Evolutionary conservation across 306 rosid genomes (phyloP).

Genomic region (Inga laurina): DNA sequence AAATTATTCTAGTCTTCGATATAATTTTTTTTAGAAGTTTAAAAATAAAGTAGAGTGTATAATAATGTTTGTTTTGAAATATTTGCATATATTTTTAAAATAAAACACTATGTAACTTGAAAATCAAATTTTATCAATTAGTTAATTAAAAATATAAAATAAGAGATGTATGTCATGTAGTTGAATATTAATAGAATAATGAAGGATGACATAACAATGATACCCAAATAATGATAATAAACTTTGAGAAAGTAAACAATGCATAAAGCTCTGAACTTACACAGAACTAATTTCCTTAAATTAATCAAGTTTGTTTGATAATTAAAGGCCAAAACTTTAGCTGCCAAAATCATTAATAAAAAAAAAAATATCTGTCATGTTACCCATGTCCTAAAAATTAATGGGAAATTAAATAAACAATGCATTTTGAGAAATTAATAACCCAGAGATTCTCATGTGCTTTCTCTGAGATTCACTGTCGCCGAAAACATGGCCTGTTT

Average conservation of each 20-base stretch:
- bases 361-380: conserved; percentile 35
- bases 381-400: conserved; percentile 35
- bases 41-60: neutral
- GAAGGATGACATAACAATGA: conserved; percentile 47
- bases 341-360: conserved; percentile 26
- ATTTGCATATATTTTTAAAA: neutral
- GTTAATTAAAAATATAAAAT: neutral
- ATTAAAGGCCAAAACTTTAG: conserved; percentile 37
- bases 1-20: neutral
- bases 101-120: neutral
- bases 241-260: conserved; percentile 4
- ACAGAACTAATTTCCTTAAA: conserved; percentile 26
- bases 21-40: neutral
- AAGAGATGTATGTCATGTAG: neutral
- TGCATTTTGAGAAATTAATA: conserved; percentile 18
- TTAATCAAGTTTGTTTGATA: conserved; percentile 27
- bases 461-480: conserved; percentile 47
- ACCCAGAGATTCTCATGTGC: conserved; percentile 40
- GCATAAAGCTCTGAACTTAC: conserved; percentile 18
- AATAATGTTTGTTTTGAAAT: neutral
- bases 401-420: conserved; percentile 25
- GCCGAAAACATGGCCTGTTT: conserved; percentile 37
- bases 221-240: conserved; percentile 40
- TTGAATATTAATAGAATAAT: conserved; percentile 26
- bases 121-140: neutral